Evolutionary conservation across 2,329 filamentous ascomycete species (phyloP).

Genomic region (Claviceps spartinae): DNA sequence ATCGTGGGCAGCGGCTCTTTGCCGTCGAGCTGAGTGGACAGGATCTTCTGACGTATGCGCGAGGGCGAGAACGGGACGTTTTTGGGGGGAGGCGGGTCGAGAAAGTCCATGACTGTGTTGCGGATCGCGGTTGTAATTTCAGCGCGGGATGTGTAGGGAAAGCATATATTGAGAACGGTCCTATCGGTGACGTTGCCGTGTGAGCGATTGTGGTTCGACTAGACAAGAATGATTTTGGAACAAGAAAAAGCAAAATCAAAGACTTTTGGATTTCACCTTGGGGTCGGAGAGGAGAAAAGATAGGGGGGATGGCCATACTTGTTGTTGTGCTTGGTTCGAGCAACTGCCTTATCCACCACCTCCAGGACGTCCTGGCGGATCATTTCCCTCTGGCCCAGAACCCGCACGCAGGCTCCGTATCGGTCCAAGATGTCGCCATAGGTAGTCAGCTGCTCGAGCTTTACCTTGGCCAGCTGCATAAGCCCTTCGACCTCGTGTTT

Average conservation of each 20-base stretch:
- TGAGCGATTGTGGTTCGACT: background rate
- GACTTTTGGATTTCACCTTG: background rate
- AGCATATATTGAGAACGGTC: conserved; percentile 76
- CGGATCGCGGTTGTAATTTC: conserved; percentile 88
- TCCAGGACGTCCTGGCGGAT: conserved; percentile 79
- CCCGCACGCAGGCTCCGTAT: conserved; percentile 76
- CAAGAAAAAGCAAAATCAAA: background rate
- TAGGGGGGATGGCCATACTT: conserved; percentile 34
- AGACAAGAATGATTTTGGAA: no score
- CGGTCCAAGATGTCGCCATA: conserved; percentile 87
- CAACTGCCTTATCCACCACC: conserved; percentile 73
- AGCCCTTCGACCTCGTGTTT: conserved; percentile 93
- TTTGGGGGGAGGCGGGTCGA: conserved; percentile 51
- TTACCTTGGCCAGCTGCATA: conserved; percentile 96
- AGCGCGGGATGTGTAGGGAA: conserved; percentile 90
- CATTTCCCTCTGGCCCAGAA: conserved; percentile 73
- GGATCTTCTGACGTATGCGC: conserved; percentile 75
- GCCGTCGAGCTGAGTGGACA: conserved; percentile 47
- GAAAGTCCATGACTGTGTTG: conserved; percentile 76
- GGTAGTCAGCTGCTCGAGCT: conserved; percentile 79
- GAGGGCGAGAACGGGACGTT: conserved; percentile 73
- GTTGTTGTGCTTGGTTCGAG: conserved; percentile 77
- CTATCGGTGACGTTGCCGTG: conserved; percentile 18
- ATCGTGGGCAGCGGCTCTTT: conserved; percentile 35
- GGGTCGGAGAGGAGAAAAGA: no score